Evolutionary conservation across 202 grass and related monocot species (phyloP).

Genomic region (Panicum hallii): DNA sequence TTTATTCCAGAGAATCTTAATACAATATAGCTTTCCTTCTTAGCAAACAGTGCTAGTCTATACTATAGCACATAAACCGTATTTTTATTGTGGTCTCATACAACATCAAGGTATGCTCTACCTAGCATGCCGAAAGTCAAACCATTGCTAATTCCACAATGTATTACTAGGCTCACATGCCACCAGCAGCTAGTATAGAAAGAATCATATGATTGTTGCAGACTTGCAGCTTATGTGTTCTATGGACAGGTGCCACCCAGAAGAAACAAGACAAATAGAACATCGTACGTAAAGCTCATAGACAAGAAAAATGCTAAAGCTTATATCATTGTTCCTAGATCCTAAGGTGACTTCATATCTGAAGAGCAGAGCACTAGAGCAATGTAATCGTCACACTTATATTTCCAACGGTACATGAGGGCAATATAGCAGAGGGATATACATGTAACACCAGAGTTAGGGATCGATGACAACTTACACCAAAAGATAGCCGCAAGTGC

Average conservation of each 20-base stretch:
- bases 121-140: conserved; percentile 15
- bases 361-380: neutral
- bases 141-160: neutral
- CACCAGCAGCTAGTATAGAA: neutral
- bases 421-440: neutral
- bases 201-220: neutral
- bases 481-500: conserved; percentile 77
- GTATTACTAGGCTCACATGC: neutral
- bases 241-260: neutral
- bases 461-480: conserved; percentile 70
- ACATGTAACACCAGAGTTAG: conserved; percentile 37
- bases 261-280: conserved; percentile 14
- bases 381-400: neutral
- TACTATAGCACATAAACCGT: neutral
- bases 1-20: conserved; percentile 20
- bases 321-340: conserved; percentile 19
- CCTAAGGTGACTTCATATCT: conserved; percentile 16
- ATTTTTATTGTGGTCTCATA: neutral
- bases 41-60: neutral
- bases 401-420: conserved; percentile 15
- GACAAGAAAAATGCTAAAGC: conserved; percentile 3
- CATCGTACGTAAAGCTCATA: neutral
- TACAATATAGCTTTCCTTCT: neutral
- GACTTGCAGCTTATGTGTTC: neutral
- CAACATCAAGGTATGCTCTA: conserved; percentile 8